Evolutionary conservation across 495 filamentous ascomycete genomes (phyloP), one percentile per base, ranked within the genome.

Genomic region (Penicillium simplicissimum): DNA sequence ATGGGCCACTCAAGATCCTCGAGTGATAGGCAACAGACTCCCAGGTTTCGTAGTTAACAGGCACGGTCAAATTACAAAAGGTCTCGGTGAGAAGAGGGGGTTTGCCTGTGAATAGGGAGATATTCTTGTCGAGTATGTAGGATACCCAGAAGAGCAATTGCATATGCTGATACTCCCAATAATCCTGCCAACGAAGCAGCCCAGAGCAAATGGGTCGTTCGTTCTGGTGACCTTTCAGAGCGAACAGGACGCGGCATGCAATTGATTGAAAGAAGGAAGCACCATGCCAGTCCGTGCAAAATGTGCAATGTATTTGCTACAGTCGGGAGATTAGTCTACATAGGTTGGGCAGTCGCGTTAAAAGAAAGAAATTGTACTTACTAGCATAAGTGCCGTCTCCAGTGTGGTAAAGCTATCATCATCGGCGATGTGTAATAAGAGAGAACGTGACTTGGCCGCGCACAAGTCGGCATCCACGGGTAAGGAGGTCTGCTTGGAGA

Each of bases 141-240:
- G 59, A 71, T 38, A 72, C 25, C 72, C 74, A 76, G 53, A 76
- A 76, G 0, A 75, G 60, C 7, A 19, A 63, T 23, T 71, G 65
- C 34, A 57, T 55, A 28, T 74, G 72, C 1, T 34, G 14, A 5
- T 28, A 52, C 36, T 65, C 48, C 8, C 48, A 19, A 19, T n/a
- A 43, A 6, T 14, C 38, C 17, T 15, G 14, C 14, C 7, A 15
- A 2, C 17, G 14, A 19, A 9, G 4, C n/a, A 21, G 13, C 17
- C 19, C 35, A 10, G 10, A 34, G 13, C 13, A 11, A 2, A 15
- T 38, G 4, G 47, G n/a, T 37, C 35, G 34, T 8, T 47, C 15
- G 5, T 42, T 31, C 11, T 59, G 34, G 37, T 62, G 62, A 5
- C 66, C 66, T 11, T 28, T 43, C 15, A 68, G 21, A 11, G 59